phyloP scores from a whole-genome alignment of 345 rosid genomes.

The Nasturtium officinale region DNA sequence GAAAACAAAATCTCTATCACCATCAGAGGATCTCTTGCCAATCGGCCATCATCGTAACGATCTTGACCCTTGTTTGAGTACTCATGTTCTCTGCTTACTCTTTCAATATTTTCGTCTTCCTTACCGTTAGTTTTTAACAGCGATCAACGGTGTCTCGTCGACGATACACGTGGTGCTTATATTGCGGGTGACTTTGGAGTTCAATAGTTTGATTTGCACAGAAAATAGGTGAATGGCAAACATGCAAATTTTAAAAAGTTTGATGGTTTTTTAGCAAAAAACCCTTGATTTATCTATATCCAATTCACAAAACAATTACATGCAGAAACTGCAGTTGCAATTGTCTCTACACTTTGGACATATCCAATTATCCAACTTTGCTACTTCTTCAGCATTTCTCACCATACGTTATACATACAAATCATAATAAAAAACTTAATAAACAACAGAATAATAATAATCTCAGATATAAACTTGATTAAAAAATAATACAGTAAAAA shows the following conservation, averaged over 20 bases:
- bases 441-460: not conserved
- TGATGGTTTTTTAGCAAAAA: no score
- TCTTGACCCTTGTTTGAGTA: constrained; percentile 35
- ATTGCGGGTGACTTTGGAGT: no score
- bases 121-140: no score
- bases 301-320: not conserved
- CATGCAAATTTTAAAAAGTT: no score
- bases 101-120: constrained; percentile 34
- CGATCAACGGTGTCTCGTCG: no score
- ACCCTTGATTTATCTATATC: not conserved
- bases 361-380: constrained; percentile 32
- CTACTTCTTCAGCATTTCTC: constrained; percentile 44
- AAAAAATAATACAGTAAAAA: not conserved
- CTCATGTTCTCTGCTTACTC: constrained; percentile 36
- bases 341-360: constrained; percentile 31
- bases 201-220: no score
- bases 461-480: not conserved
- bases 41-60: constrained; percentile 18
- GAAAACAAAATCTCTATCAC: constrained; percentile 27
- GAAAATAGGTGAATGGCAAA: no score
- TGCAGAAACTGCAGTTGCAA: constrained; percentile 35
- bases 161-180: no score
- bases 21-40: constrained; percentile 36
- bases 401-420: constrained; percentile 34
- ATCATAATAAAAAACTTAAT: not conserved